A percentile compares a stretch with the other conserved stretches of the same genome.
Evolutionary conservation across 495 filamentous ascomycete genomes (phyloP).

Genomic region (Hypoxylon fragiforme): DNA sequence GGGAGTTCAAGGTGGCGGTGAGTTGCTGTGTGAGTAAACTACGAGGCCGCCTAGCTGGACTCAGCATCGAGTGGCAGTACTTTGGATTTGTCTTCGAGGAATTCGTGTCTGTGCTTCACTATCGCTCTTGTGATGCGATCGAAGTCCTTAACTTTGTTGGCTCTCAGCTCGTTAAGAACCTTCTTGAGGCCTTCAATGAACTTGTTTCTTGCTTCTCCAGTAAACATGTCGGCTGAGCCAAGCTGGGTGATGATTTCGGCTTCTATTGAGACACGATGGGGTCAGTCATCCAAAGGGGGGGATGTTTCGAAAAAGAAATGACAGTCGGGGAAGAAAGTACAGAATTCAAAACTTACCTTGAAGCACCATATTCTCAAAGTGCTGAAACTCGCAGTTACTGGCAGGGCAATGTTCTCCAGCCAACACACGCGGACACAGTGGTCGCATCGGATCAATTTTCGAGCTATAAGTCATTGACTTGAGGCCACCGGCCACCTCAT

Average conservation of each 20-base stretch:
- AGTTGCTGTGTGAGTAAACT: conserved; percentile 36
- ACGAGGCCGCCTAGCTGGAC: conserved; percentile 36
- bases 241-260: conserved; percentile 84
- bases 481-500: conserved; percentile 72
- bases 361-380: conserved; percentile 74
- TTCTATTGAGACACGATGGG: conserved; percentile 65
- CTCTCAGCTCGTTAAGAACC: conserved; percentile 74
- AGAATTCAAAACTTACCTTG: conserved; percentile 68
- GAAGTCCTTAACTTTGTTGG: conserved; percentile 77
- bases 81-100: conserved; percentile 56
- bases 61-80: conserved; percentile 46
- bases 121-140: conserved; percentile 79
- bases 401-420: conserved; percentile 78
- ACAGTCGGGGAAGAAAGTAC: conserved; percentile 7
- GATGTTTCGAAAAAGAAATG: conserved; percentile 29
- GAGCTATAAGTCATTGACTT: conserved; percentile 92
- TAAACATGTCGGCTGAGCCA: conserved; percentile 72
- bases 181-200: conserved; percentile 77
- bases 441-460: conserved; percentile 72
- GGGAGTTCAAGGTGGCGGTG: no score
- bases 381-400: conserved; percentile 67
- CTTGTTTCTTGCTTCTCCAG: conserved; percentile 66
- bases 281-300: conserved; percentile 63
- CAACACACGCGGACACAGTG: conserved; percentile 74
- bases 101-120: conserved; percentile 70